These are phyloP conservation scores for Apium graveolens DNA, from an alignment of 129 eudicot genomes.

Conservation along the genomic window DNA sequence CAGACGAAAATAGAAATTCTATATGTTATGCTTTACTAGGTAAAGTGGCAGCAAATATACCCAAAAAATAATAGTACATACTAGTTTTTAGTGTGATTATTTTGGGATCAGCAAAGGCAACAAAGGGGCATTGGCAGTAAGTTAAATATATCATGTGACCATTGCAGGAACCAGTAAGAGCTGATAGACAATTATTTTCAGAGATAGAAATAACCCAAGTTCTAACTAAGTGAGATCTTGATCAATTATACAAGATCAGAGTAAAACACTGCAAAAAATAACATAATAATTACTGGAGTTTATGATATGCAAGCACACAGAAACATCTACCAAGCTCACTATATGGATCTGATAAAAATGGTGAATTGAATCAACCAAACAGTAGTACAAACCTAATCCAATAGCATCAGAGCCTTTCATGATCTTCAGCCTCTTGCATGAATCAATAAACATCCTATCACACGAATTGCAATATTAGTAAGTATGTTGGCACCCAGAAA, in stretches of 20 bases:
- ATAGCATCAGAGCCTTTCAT: constrained; percentile 96
- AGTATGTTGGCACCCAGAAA: not conserved
- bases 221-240: not conserved
- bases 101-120: not conserved
- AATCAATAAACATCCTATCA: constrained; percentile 66
- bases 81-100: not conserved
- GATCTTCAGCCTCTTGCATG: constrained; percentile 88
- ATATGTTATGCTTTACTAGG: not conserved
- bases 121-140: not conserved
- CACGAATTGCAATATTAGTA: not conserved
- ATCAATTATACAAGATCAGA: not conserved
- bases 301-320: not conserved
- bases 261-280: not conserved
- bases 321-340: not conserved
- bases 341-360: not conserved
- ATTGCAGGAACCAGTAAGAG: not conserved
- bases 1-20: not conserved
- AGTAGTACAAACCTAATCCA: constrained; percentile 53
- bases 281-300: not conserved
- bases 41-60: not conserved
- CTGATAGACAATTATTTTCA: not conserved
- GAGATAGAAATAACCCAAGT: not conserved
- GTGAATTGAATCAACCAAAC: not conserved
- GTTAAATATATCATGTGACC: not conserved
- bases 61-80: not conserved